Conservation (phyloP, 129 eudicot species). For the Daucus carota region DNA sequence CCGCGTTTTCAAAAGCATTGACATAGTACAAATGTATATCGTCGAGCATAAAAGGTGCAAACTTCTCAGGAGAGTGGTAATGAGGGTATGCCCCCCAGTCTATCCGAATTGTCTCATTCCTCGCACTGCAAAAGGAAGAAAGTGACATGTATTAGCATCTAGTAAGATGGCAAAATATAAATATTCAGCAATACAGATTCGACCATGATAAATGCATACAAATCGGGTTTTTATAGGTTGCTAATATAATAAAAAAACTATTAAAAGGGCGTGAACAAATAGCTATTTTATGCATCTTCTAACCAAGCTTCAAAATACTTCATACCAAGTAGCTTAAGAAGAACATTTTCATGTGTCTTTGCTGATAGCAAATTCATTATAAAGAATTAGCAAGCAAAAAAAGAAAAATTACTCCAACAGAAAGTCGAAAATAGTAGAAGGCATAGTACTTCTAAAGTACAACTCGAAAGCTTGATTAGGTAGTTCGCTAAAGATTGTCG, state of each 20-base stretch:
- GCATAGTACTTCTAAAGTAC: background rate
- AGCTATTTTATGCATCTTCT: background rate
- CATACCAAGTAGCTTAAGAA: background rate
- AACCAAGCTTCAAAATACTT: background rate
- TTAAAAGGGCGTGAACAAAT: background rate
- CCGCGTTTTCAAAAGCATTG: conserved; percentile 93
- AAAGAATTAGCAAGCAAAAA: background rate
- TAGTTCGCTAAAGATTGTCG: no score
- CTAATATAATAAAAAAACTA: no score
- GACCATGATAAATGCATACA: background rate
- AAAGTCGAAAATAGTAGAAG: background rate
- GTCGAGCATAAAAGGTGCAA: conserved; percentile 73
- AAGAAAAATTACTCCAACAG: no score
- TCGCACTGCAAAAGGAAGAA: conserved; percentile 29
- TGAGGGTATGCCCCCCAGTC: conserved; percentile 98
- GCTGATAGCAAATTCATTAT: background rate
- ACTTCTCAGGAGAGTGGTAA: conserved; percentile 86
- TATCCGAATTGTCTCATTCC: conserved; percentile 67
- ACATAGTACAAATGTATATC: conserved; percentile 64
- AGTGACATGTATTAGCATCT: conserved; percentile 3
- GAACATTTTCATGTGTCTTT: background rate
- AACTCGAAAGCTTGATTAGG: background rate
- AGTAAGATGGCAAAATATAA: background rate
- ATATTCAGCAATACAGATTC: background rate
- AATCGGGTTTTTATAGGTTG: background rate